phyloP scores from a whole-genome alignment of 2,329 filamentous ascomycete genomes.

The Cordyceps pruinosa region DNA sequence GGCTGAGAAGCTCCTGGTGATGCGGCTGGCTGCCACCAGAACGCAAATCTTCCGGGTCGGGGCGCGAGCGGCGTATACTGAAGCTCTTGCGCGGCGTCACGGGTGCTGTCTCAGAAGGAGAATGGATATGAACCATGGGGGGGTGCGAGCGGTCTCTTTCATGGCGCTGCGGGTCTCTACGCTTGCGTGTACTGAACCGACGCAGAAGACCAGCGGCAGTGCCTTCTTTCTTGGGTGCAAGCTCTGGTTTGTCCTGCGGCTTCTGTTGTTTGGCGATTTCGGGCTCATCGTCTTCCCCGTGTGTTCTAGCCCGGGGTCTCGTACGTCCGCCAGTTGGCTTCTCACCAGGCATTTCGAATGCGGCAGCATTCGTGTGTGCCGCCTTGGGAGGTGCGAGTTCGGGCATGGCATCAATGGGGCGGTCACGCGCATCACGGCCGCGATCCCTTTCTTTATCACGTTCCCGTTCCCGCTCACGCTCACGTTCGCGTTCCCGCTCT shows the following conservation, averaged over 20 bases:
- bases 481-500: conserved; percentile 22
- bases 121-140: conserved; percentile 69
- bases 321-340: conserved; percentile 77
- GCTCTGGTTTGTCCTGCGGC: conserved; percentile 50
- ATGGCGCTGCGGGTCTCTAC: conserved; percentile 58
- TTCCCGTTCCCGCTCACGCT: not conserved
- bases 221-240: conserved; percentile 73
- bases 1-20: conserved; percentile 70
- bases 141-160: conserved; percentile 63
- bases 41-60: conserved; percentile 47
- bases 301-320: conserved; percentile 79
- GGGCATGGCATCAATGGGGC: conserved; percentile 45
- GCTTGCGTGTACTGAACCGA: conserved; percentile 81
- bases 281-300: conserved; percentile 85
- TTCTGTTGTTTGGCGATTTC: conserved; percentile 41
- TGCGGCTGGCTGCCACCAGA: conserved; percentile 62
- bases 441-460: conserved; percentile 33
- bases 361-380: conserved; percentile 77
- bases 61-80: conserved; percentile 61
- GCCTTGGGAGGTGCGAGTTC: conserved; percentile 76
- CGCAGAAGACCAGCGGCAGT: conserved; percentile 76
- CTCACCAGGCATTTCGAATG: conserved; percentile 86
- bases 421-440: not conserved
- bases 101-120: conserved; percentile 56
- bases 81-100: conserved; percentile 75